These are phyloP conservation scores for Pharus latifolius DNA, from an alignment of 176 grass and related monocot genomes.

Conservation along the genomic window DNA sequence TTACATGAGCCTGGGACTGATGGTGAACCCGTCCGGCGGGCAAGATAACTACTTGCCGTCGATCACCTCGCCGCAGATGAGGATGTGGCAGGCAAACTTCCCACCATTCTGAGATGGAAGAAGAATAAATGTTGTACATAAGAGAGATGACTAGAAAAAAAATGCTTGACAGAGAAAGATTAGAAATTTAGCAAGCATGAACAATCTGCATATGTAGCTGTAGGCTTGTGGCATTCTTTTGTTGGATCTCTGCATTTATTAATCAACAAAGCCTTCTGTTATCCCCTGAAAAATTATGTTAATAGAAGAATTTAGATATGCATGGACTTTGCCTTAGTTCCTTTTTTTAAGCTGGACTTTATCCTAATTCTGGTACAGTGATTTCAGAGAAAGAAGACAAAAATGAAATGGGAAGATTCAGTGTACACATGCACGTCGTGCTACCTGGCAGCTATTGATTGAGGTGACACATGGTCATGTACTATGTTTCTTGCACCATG, in stretches of 20 bases:
- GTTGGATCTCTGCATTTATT: constrained; percentile 18
- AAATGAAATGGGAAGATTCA: background rate
- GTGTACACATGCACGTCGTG: background rate
- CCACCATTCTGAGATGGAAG: constrained; percentile 45
- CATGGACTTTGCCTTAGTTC: too few species aligned
- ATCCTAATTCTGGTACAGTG: background rate
- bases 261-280: too few species aligned
- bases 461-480: background rate
- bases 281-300: too few species aligned
- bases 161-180: constrained; percentile 1
- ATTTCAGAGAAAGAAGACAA: background rate
- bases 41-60: constrained; percentile 31
- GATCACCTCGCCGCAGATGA: constrained; percentile 36
- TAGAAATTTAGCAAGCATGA: background rate
- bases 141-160: background rate
- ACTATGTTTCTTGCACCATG: background rate
- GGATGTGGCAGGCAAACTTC: constrained; percentile 39
- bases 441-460: background rate
- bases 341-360: background rate
- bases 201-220: constrained; percentile 17
- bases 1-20: constrained; percentile 20
- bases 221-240: constrained; percentile 32
- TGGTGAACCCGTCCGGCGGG: constrained; percentile 15
- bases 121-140: constrained; percentile 25
- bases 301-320: too few species aligned